Evolutionary conservation across 805 yeast genomes (phyloP).

Genomic region (Zygosaccharomyces pseudorouxii): DNA sequence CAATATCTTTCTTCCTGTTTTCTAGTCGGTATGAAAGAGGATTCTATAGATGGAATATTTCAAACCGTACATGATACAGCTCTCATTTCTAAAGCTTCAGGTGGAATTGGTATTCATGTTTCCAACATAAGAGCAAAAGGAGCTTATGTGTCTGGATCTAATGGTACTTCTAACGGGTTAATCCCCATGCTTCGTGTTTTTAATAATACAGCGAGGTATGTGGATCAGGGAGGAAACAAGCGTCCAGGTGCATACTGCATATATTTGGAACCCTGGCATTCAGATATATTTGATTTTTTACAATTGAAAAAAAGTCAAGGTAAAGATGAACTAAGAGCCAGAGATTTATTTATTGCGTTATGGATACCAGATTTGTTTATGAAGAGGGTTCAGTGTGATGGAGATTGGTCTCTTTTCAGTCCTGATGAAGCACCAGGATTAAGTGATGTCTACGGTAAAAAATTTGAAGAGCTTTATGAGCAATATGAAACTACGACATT

Average conservation of each 20-base stretch:
- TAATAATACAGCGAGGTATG: slow-evolving; percentile 94
- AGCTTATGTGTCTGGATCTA: slow-evolving; percentile 83
- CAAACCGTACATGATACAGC: slow-evolving; percentile 87
- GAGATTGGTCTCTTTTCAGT: slow-evolving; percentile 84
- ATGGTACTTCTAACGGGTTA: slow-evolving; percentile 87
- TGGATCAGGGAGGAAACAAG: slow-evolving; percentile 97
- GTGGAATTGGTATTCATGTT: slow-evolving; percentile 90
- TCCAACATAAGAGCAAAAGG: slow-evolving; percentile 86
- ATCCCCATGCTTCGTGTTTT: slow-evolving; percentile 96
- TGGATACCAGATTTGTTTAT: slow-evolving; percentile 96
- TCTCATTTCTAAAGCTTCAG: slow-evolving; percentile 87
- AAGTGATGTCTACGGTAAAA: slow-evolving; percentile 76
- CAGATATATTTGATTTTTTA: slow-evolving; percentile 80
- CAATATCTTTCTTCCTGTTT: slow-evolving; percentile 91
- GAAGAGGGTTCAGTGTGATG: slow-evolving; percentile 77
- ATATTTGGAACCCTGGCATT: slow-evolving; percentile 96
- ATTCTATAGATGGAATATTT: slow-evolving; percentile 92
- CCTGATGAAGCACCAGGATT: slow-evolving; percentile 88
- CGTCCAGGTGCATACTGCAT: slow-evolving; percentile 97
- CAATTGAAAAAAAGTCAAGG: slow-evolving; percentile 92
- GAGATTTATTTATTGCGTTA: slow-evolving; percentile 87
- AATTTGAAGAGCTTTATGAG: slow-evolving; percentile 66
- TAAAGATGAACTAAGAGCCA: slow-evolving; percentile 86
- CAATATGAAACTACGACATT: slow-evolving; percentile 54
- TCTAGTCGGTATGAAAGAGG: slow-evolving; percentile 85